These are phyloP conservation scores for Artemisia argyi DNA, from an alignment of 129 eudicot genomes.

Conservation along the genomic window DNA sequence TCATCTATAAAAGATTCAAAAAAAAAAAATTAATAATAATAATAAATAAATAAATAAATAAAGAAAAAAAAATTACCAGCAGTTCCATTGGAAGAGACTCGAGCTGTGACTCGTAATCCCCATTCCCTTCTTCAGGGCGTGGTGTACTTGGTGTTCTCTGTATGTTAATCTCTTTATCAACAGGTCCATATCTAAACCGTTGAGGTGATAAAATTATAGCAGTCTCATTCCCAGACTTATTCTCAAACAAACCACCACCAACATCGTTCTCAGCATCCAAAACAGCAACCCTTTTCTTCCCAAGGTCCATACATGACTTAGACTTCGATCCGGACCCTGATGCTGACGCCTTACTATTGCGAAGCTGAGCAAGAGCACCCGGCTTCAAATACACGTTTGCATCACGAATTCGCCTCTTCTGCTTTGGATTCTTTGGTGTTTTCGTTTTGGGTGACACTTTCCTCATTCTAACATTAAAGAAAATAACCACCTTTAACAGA, in stretches of 20 bases:
- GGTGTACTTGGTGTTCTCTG: conserved; percentile 76
- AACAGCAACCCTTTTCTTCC: conserved; percentile 79
- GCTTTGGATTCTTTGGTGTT: conserved; percentile 48
- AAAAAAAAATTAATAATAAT: conserved; percentile 35
- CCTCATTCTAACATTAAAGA: conserved; percentile 44
- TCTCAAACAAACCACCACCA: conserved; percentile 12
- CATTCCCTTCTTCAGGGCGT: conserved; percentile 30
- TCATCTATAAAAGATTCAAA: not conserved
- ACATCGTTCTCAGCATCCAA: conserved; percentile 39
- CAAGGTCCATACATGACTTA: conserved; percentile 60
- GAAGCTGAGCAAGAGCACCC: conserved; percentile 87
- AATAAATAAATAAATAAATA: too few relatives aligned
- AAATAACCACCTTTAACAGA: not conserved
- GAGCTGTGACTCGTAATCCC: conserved; percentile 67
- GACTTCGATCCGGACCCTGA: conserved; percentile 35
- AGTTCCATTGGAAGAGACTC: conserved; percentile 85
- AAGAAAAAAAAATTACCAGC: conserved; percentile 51
- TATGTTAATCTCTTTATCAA: conserved; percentile 47
- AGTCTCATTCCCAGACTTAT: conserved; percentile 25
- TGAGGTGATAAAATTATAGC: conserved; percentile 56
- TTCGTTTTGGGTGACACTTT: conserved; percentile 60
- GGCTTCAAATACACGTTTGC: conserved; percentile 69
- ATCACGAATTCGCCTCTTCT: conserved; percentile 47
- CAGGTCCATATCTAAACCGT: conserved; percentile 35
- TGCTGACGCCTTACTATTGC: conserved; percentile 49